Percentiles rank a stretch among this genome's conserved stretches.
Evolutionary conservation across 1,139 yeast species (phyloP).

Genomic region (Pichia sp.): DNA sequence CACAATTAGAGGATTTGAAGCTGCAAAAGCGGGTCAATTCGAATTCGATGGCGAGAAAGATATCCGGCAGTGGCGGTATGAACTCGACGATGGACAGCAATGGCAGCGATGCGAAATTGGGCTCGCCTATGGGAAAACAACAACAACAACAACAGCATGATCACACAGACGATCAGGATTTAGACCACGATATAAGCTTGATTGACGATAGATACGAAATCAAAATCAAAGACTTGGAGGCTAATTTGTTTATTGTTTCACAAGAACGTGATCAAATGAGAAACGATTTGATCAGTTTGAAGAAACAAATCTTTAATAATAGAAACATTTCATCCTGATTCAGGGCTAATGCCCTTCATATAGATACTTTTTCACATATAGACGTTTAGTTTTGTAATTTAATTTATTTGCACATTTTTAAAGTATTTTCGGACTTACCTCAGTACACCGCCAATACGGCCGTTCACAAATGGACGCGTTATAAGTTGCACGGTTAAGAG

Average conservation of each 20-base stretch:
- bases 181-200: slow-evolving; percentile 24
- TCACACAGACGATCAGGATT: slow-evolving; percentile 4
- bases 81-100: neutral
- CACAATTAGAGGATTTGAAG: slow-evolving; percentile 70
- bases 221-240: slow-evolving; percentile 79
- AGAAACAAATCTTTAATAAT: slow-evolving; percentile 41
- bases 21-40: slow-evolving; percentile 42
- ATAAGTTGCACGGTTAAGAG: no score
- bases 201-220: slow-evolving; percentile 69
- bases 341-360: no score
- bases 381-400: no score
- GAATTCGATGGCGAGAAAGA: slow-evolving; percentile 12
- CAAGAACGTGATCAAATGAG: slow-evolving; percentile 85
- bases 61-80: slow-evolving; percentile 14
- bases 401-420: no score
- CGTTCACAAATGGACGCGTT: no score
- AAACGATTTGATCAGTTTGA: slow-evolving; percentile 56
- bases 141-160: no score
- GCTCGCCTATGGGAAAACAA: no score
- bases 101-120: no score
- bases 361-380: no score
- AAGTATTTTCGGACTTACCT: no score
- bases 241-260: slow-evolving; percentile 74
- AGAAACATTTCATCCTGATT: no score
- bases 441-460: no score